These are phyloP conservation scores for Macrolepiota fuliginosa DNA, from an alignment of 768 basidiomycete genomes.

Conservation along the genomic window DNA sequence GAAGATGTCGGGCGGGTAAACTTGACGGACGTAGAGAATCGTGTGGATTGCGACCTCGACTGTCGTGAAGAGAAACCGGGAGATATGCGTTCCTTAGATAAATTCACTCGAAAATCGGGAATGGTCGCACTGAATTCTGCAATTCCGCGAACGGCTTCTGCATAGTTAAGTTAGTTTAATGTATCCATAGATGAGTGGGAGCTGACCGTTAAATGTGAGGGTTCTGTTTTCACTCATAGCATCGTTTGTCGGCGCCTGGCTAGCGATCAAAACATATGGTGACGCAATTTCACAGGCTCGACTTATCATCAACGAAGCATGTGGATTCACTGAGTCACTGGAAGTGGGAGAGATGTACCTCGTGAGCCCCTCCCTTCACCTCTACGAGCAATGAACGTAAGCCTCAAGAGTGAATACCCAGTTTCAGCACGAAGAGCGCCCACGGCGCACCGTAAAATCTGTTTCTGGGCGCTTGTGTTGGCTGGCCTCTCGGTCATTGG, in stretches of 20 bases:
- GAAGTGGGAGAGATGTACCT: neutral
- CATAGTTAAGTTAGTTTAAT: neutral
- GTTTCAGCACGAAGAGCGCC: too few species aligned
- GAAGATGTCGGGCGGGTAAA: conserved; percentile 90
- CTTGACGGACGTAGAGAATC: conserved; percentile 85
- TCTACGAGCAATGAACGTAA: neutral
- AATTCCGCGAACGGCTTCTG: conserved; percentile 64
- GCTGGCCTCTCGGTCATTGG: neutral
- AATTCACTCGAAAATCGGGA: neutral
- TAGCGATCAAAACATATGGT: too few species aligned
- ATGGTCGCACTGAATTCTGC: conserved; percentile 64
- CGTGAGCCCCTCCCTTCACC: neutral
- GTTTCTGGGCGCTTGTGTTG: neutral
- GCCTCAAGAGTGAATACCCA: neutral
- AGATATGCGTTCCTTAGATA: neutral
- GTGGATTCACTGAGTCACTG: neutral
- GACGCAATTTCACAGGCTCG: neutral
- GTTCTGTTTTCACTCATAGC: conserved; percentile 15
- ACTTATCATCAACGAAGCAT: neutral
- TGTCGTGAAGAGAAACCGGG: conserved; percentile 27
- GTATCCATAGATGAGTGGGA: neutral
- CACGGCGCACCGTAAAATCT: neutral
- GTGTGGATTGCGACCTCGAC: conserved; percentile 95
- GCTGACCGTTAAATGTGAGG: conserved; percentile 31
- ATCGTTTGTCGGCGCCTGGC: neutral